phyloP scores from a whole-genome alignment of 495 filamentous ascomycete genomes.

The Copromyces sp. region DNA sequence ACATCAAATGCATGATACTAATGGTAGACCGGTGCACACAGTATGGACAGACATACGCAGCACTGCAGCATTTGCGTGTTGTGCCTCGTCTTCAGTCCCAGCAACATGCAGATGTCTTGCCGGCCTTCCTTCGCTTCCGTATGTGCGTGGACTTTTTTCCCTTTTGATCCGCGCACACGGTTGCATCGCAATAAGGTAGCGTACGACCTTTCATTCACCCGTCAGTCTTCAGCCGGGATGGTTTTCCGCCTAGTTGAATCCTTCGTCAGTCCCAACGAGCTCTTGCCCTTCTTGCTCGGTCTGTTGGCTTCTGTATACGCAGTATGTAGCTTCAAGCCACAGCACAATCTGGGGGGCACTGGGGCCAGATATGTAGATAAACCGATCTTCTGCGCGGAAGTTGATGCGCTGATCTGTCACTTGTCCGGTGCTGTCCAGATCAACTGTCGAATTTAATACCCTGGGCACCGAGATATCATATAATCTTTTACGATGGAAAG shows the following conservation, averaged over 20 bases:
- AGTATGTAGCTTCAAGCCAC: background rate
- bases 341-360: background rate
- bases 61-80: background rate
- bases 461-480: background rate
- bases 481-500: background rate
- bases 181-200: background rate
- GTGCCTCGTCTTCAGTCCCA: background rate
- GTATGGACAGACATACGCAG: background rate
- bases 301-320: background rate
- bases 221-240: background rate
- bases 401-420: background rate
- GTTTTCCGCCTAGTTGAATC: background rate
- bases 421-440: background rate
- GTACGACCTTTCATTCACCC: background rate
- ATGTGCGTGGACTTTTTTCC: background rate
- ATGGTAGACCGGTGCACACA: background rate
- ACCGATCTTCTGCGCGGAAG: background rate
- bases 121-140: background rate
- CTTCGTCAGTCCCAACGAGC: background rate
- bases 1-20: background rate
- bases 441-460: background rate
- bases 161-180: background rate
- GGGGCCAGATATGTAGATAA: background rate
- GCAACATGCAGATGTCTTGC: background rate
- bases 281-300: background rate